Evolutionary conservation across 441 rosid species (phyloP), one percentile per base, ranked within the genome.

Genomic region (Lepidium campestre): DNA sequence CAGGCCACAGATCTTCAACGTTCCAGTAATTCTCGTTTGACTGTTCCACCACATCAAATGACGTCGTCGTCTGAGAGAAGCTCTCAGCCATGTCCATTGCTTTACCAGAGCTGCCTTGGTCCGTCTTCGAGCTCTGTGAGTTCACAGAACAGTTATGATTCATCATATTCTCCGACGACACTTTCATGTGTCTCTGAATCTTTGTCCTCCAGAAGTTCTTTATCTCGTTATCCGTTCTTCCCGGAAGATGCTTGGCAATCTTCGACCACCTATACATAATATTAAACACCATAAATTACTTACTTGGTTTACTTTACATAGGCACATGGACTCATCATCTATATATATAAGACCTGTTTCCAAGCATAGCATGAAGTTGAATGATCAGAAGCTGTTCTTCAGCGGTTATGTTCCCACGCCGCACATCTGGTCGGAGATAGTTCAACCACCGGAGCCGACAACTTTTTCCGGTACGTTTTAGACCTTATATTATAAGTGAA

Each of bases 201-300:
- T 90, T 94, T 4, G 97, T 90, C 52, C 92, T 90, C 98, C 98
- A 93, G 27, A 85, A 93, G 61, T 93, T 93, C 78, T 93, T 93
- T 65, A 93, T 93, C 74, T 93, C 98, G 70, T 93, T 93, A 71
- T 90, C 98, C 4, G 98, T 93, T 82, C 97, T 85, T 72, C 98
- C 97, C 0, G 96, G 92, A 5, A 93, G 78, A 49, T 55, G 78
- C 35, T 71, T 67, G 4, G 78, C 73, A 67, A 73, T 73, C 66
- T 64, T 59, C 12, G 80, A 81, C 83, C 79, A 76, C 53, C 78
- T 68, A 11, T 29, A 42, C 27, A n/a, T 39, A 22, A 9, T 45
- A 37, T 27, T 1, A 4, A 17, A 39, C 20, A 15, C 20, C 44
- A 37, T 37, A 37, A 39, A 1, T 27, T 13, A 48, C 5, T 27